Percentiles rank a stretch among this genome's conserved stretches.
These are phyloP conservation scores for Nakaseomyces nivariensis DNA, from an alignment of 1,139 yeast genomes.

Conservation along the genomic window DNA sequence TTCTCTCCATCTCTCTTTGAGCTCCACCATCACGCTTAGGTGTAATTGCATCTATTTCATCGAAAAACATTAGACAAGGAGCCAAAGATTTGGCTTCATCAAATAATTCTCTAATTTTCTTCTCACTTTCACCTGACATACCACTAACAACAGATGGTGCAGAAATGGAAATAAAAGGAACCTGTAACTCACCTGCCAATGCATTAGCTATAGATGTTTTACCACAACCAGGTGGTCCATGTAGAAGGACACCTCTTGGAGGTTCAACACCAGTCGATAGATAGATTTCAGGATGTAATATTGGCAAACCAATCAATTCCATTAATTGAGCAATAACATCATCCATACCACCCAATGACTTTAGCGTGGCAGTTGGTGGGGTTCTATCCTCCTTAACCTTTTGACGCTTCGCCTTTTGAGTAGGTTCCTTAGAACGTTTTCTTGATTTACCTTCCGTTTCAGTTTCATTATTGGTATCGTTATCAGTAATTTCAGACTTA, in stretches of 20 bases:
- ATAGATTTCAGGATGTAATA: constrained; percentile 88
- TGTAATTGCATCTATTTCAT: constrained; percentile 95
- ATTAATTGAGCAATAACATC: constrained; percentile 70
- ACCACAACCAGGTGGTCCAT: constrained; percentile 99
- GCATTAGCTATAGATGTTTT: constrained; percentile 95
- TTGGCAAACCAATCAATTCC: constrained; percentile 87
- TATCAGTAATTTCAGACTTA: constrained; percentile 13
- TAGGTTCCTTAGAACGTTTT: constrained; percentile 28
- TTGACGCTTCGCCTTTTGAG: constrained; percentile 26
- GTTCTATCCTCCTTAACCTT: constrained; percentile 46
- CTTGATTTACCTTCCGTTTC: constrained; percentile 15
- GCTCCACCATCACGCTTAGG: constrained; percentile 94
- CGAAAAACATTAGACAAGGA: constrained; percentile 87
- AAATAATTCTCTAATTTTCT: constrained; percentile 82
- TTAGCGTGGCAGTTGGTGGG: constrained; percentile 58
- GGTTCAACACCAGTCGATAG: constrained; percentile 85
- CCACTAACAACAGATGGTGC: constrained; percentile 98
- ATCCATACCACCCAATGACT: constrained; percentile 85
- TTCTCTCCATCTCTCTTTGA: constrained; percentile 94
- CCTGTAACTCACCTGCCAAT: constrained; percentile 86
- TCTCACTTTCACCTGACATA: constrained; percentile 99
- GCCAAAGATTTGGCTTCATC: constrained; percentile 88
- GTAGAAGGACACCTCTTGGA: constrained; percentile 88
- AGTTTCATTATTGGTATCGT: constrained; percentile 11
- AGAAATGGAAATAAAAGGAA: constrained; percentile 81